phyloP scores from a whole-genome alignment of 352 stramenopile genomes.

The Phytopythium ostracodes region DNA sequence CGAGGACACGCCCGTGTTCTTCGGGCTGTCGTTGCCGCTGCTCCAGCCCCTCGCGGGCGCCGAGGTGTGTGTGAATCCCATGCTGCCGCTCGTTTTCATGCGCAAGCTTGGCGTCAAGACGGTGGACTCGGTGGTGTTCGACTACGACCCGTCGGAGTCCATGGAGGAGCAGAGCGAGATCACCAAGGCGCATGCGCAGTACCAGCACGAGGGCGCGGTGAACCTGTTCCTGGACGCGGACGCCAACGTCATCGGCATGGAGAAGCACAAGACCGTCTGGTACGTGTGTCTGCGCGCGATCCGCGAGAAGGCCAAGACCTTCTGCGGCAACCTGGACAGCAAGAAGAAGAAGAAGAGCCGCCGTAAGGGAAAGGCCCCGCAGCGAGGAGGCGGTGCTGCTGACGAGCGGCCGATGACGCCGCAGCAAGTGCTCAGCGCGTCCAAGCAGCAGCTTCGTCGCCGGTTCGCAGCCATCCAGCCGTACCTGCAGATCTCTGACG shows the following conservation, averaged over 20 bases:
- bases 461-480: conserved; percentile 52
- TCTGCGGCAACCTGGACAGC: conserved; percentile 32
- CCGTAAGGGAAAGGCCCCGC: background rate
- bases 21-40: conserved; percentile 61
- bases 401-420: conserved; percentile 9
- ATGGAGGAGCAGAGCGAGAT: conserved; percentile 32
- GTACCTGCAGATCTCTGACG: conserved; percentile 47
- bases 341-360: conserved; percentile 16
- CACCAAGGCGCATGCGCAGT: conserved; percentile 23
- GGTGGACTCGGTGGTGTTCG: conserved; percentile 49
- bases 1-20: conserved; percentile 78
- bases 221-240: conserved; percentile 64
- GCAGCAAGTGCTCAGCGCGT: conserved; percentile 14
- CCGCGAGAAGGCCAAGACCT: conserved; percentile 76
- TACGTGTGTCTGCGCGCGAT: conserved; percentile 86
- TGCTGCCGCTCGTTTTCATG: conserved; percentile 66
- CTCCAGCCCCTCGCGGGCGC: conserved; percentile 24
- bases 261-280: conserved; percentile 85
- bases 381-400: background rate
- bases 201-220: conserved; percentile 71
- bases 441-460: conserved; percentile 32
- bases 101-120: conserved; percentile 48
- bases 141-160: conserved; percentile 32
- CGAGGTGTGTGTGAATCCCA: conserved; percentile 75
- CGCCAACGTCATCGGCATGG: conserved; percentile 69